Evolutionary conservation across 148 eudicot genomes (phyloP), one percentile per base, ranked within the genome.

Genomic region (Rhododendron simsii): DNA sequence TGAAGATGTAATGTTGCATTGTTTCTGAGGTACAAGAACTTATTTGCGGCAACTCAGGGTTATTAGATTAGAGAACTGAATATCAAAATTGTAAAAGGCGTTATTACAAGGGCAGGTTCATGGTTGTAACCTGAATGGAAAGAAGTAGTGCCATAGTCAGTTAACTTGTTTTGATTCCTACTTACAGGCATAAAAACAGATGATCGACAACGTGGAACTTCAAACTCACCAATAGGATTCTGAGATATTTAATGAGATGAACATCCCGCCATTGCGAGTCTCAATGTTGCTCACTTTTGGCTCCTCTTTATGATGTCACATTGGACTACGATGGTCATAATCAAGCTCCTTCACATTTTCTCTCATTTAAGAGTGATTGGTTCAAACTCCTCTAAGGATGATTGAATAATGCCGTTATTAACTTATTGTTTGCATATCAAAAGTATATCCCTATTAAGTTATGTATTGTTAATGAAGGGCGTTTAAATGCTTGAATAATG

Each of bases 261-360:
- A 10, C 50, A 77, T 77, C 13, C 21, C 26, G 0, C 2, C 44
- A n/a, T 26, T 81, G 44, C 3, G 2, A 81, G 57, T 51, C 65
- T 81, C 21, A 47, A 50, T 11, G 83, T 51, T 81, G 65, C 41
- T 81, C 51, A 65, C 83, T 81, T 81, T 45, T 51, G 41, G 53
- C 16, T 47, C 81, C 44, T 78, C 81, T 26, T 47, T 45, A 21
- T n/a, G 9, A 47, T n/a, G 57, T 4, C 35, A n/a, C 55, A 26
- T 78, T 45, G 41, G 63, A n/a, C 28, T 80, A 80, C 39, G 2
- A 51, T 28, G 63, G 21, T 51, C 63, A 15, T 35, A 51, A 26
- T 28, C 26, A 20, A 16, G 4, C 41, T 26, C 41, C 41, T 80
- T 51, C 35, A 7, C 28, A n/a, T 9, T 41, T 77, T 77, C 48